Evolutionary conservation across 352 stramenopile species (phyloP).

Genomic region (Nothophytophthora sp.): DNA sequence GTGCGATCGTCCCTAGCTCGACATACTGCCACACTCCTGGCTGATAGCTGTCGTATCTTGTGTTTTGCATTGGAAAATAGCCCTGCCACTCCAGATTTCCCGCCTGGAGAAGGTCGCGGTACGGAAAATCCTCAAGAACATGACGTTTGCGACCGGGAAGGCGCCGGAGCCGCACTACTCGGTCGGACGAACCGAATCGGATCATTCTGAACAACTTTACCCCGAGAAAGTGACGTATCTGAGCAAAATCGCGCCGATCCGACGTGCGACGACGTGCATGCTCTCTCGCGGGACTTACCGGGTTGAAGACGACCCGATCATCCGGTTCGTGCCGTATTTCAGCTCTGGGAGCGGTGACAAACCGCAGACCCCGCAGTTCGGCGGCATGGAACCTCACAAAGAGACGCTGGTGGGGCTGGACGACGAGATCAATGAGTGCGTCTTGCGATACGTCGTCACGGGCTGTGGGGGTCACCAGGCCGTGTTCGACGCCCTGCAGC

Average conservation of each 20-base stretch:
- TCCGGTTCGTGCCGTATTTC: constrained; percentile 91
- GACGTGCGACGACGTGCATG: constrained; percentile 72
- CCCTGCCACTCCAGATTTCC: constrained; percentile 31
- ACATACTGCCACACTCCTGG: too few relatives aligned
- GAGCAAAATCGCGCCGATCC: constrained; percentile 40
- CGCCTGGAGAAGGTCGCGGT: constrained; percentile 48
- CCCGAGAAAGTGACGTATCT: constrained; percentile 46
- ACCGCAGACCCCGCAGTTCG: constrained; percentile 40
- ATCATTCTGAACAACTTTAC: constrained; percentile 28
- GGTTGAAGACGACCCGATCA: constrained; percentile 82
- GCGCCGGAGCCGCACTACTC: constrained; percentile 36
- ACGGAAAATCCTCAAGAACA: constrained; percentile 39
- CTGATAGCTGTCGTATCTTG: too few relatives aligned
- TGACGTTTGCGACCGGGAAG: constrained; percentile 15
- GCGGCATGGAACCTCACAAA: constrained; percentile 40
- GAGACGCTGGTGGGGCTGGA: constrained; percentile 37
- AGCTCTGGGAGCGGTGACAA: constrained; percentile 70
- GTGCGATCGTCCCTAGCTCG: too few relatives aligned
- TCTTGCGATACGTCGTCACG: constrained; percentile 53
- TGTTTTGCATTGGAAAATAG: constrained; percentile 6
- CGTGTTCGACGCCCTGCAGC: constrained; percentile 50
- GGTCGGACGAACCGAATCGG: constrained; percentile 45
- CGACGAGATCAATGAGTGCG: constrained; percentile 61
- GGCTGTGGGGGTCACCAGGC: constrained; percentile 42
- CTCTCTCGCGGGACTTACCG: constrained; percentile 40